These are phyloP conservation scores for Terana coerulea DNA, from an alignment of 768 basidiomycete genomes.

Conservation along the genomic window DNA sequence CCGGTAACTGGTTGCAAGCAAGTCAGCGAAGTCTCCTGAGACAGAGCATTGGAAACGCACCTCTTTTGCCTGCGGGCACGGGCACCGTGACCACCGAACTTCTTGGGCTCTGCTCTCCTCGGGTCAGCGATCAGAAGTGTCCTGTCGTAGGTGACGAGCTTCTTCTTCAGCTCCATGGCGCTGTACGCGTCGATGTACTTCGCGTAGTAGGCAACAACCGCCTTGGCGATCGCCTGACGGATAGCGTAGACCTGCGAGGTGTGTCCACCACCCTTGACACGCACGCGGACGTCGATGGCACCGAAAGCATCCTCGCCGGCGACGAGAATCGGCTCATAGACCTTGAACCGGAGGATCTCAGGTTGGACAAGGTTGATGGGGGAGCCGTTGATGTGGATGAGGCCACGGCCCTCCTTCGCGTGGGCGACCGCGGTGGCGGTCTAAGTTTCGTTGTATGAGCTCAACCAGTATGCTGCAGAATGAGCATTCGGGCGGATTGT, in stretches of 20 bases:
- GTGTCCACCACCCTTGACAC: conserved; percentile 98
- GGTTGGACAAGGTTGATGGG: conserved; percentile 96
- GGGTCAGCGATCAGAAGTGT: conserved; percentile 90
- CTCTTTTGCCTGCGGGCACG: conserved; percentile 98
- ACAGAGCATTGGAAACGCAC: conserved; percentile 36
- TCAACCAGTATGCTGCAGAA: too few species aligned
- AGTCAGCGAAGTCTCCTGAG: background rate
- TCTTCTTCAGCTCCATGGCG: conserved; percentile 98
- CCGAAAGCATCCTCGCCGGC: conserved; percentile 86
- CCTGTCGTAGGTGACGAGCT: conserved; percentile 92
- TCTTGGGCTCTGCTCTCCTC: conserved; percentile 98
- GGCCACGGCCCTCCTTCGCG: conserved; percentile 93
- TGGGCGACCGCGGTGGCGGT: conserved; percentile 98
- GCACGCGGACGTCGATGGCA: conserved; percentile 91
- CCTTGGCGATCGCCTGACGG: conserved; percentile 98
- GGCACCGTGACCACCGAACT: conserved; percentile 97
- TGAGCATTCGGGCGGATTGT: too few species aligned
- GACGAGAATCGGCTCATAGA: conserved; percentile 96
- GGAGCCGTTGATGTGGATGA: conserved; percentile 95
- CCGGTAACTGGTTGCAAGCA: conserved; percentile 62
- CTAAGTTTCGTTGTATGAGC: conserved; percentile 36
- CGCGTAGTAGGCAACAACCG: conserved; percentile 95
- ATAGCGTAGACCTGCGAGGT: conserved; percentile 94
- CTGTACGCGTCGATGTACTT: conserved; percentile 98
- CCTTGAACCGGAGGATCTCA: conserved; percentile 94